Evolutionary conservation across 2,329 filamentous ascomycete genomes (phyloP).

Genomic region (Westerdykella aurantiaca): DNA sequence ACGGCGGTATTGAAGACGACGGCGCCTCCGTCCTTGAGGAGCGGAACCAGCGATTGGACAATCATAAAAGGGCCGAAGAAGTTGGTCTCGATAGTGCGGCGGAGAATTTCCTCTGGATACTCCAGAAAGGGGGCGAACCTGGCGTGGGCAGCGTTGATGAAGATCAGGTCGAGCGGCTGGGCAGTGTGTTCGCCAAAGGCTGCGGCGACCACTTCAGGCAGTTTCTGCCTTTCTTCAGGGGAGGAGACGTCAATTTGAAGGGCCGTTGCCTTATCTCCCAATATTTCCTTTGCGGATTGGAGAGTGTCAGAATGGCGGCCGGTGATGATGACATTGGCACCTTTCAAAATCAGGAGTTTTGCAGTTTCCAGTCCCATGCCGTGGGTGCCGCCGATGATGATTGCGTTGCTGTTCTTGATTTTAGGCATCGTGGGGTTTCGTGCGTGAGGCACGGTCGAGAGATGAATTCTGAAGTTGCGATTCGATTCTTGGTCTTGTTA

Average conservation of each 20-base stretch:
- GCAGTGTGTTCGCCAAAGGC: background rate
- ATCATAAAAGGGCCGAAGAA: conserved; percentile 3
- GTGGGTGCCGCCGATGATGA: conserved; percentile 6
- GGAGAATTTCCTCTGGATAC: conserved; percentile 1
- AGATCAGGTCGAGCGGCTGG: conserved; percentile 2
- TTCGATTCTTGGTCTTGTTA: too few species aligned
- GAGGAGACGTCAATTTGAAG: conserved; percentile 3
- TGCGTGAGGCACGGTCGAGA: too few species aligned
- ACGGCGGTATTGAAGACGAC: conserved; percentile 7
- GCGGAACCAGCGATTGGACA: conserved; percentile 1
- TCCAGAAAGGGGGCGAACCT: conserved; percentile 1
- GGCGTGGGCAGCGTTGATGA: conserved; percentile 5
- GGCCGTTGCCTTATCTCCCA: background rate
- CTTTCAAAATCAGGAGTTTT: conserved; percentile 4
- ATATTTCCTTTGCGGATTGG: conserved; percentile 2
- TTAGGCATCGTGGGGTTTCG: conserved; percentile 1
- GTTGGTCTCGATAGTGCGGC: conserved; percentile 2
- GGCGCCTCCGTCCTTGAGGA: conserved; percentile 3
- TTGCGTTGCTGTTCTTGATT: conserved; percentile 3
- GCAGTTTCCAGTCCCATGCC: conserved; percentile 7
- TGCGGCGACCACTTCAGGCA: background rate
- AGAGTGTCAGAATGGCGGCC: conserved; percentile 3
- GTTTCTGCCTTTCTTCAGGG: background rate
- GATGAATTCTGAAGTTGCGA: too few species aligned
- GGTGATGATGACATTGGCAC: conserved; percentile 3